Evolutionary conservation across 1,139 yeast species (phyloP).

Genomic region (Zygotorulaspora mrakii): DNA sequence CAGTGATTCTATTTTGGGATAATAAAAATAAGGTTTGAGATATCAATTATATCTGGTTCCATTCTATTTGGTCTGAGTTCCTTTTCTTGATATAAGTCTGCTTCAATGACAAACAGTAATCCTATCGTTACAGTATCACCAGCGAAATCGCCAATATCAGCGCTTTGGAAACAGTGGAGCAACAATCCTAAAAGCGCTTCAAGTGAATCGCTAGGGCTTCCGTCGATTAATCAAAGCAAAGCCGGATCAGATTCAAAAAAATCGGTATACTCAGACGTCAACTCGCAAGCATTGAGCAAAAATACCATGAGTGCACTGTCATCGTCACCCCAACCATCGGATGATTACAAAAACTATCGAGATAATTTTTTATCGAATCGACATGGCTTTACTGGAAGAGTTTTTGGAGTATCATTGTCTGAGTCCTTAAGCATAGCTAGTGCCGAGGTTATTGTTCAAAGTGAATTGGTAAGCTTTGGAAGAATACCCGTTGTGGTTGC

Average conservation of each 20-base stretch:
- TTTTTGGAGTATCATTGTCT: slow-evolving; percentile 82
- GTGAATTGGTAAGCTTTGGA: slow-evolving; percentile 37
- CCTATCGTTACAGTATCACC: slow-evolving; percentile 13
- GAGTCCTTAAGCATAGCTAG: slow-evolving; percentile 67
- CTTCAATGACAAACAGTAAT: slow-evolving; percentile 8
- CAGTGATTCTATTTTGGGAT: background rate
- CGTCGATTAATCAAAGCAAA: slow-evolving; percentile 7
- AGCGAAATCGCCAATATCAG: slow-evolving; percentile 19
- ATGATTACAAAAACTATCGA: slow-evolving; percentile 27
- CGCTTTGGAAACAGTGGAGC: slow-evolving; percentile 43
- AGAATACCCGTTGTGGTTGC: slow-evolving; percentile 65
- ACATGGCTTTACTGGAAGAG: slow-evolving; percentile 42
- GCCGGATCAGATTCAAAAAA: slow-evolving; percentile 1
- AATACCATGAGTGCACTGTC: slow-evolving; percentile 67
- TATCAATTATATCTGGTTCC: background rate
- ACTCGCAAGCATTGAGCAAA: slow-evolving; percentile 56
- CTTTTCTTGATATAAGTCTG: background rate
- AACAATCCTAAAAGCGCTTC: slow-evolving; percentile 34
- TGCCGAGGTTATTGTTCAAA: slow-evolving; percentile 38
- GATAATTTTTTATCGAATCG: slow-evolving; percentile 31
- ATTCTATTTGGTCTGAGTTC: background rate
- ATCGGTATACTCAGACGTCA: slow-evolving; percentile 1
- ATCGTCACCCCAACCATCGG: slow-evolving; percentile 9
- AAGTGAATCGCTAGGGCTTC: slow-evolving; percentile 24
- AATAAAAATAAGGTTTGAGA: background rate